Evolutionary conservation across 148 eudicot species (phyloP), one percentile per base, ranked within the genome.

Genomic region (Dianthus caryophyllus): DNA sequence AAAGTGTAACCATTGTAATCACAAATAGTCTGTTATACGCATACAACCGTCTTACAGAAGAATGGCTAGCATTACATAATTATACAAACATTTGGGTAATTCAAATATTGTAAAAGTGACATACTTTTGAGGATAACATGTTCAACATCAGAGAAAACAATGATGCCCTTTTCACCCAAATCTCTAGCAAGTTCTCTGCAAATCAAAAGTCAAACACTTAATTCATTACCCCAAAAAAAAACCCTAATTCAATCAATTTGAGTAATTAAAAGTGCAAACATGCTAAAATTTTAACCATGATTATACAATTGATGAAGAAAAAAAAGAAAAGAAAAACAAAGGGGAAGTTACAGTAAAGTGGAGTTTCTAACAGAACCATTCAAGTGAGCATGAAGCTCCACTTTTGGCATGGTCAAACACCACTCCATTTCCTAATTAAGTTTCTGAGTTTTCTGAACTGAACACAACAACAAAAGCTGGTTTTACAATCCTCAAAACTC

Each of bases 311-410:
- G 10, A 41, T 41, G 10, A 41, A 41, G 1, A 41, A 41, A 29
- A 64, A 14, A 12, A 26, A 39, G 46, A 21, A 66, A 54, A 62
- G 71, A 60, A 36, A 24, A 18, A n/a, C n/a, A n/a, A n/a, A n/a
- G n/a, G n/a, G n/a, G n/a, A n/a, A 9, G 11, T 31, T 85, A 93
- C 98, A 88, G 85, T 43, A 90, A 75, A 76, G 97, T 93, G 54
- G 97, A 85, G 75, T 79, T 77, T 72, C 98, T 77, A 71, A 88
- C 81, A 69, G 96, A 93, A 27, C 98, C 98, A 70, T 88, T 90
- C 73, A 93, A 95, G 66, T 93, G 98, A 48, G 98, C 98, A 74
- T 93, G 98, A 12, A 93, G 83, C 79, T 90, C 98, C 43, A 93
- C 81, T 71, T 93, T 93, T 7, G 98, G 98, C 79, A 93, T 78